A percentile compares a stretch with the other conserved stretches of the same genome.
phyloP scores from a whole-genome alignment of 768 basidiomycete species.

The Imleria badia region DNA sequence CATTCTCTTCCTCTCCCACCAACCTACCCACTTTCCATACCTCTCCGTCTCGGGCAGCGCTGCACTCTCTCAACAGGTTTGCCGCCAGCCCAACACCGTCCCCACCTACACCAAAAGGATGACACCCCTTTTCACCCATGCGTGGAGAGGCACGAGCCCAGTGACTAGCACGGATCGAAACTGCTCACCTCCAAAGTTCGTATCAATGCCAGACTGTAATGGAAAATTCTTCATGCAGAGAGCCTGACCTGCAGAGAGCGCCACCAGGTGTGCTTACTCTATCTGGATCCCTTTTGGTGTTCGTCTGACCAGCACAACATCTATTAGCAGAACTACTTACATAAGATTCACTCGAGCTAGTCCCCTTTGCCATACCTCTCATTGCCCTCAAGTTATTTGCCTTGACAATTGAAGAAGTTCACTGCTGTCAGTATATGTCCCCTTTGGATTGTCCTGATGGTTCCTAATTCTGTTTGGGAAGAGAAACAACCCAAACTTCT shows the following conservation, averaged over 20 bases:
- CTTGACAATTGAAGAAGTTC: too few species aligned
- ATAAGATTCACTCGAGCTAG: constrained; percentile 78
- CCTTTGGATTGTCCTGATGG: too few species aligned
- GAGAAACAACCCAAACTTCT: constrained; percentile 97
- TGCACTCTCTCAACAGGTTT: too few species aligned
- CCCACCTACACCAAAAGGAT: constrained; percentile 50
- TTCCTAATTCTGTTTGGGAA: constrained; percentile 50
- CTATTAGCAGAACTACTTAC: constrained; percentile 76
- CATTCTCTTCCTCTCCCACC: constrained; percentile 12
- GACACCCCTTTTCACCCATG: constrained; percentile 53
- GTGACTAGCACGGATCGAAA: constrained; percentile 94
- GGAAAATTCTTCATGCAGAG: constrained; percentile 91
- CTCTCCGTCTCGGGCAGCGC: neutral
- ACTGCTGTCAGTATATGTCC: too few species aligned
- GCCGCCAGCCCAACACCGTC: too few species aligned
- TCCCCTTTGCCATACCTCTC: constrained; percentile 93
- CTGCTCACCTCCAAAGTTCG: constrained; percentile 92
- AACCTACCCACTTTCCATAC: too few species aligned
- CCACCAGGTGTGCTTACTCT: constrained; percentile 64
- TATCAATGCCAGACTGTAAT: constrained; percentile 83
- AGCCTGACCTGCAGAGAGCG: constrained; percentile 89
- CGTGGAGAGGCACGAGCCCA: constrained; percentile 96
- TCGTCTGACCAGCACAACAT: constrained; percentile 1
- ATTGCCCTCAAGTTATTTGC: too few species aligned
- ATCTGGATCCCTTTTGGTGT: neutral